Percentiles rank a stretch among this genome's conserved stretches.
Conservation (phyloP, 2,329 filamentous ascomycete genomes). For the Aureobasidium sp. region DNA sequence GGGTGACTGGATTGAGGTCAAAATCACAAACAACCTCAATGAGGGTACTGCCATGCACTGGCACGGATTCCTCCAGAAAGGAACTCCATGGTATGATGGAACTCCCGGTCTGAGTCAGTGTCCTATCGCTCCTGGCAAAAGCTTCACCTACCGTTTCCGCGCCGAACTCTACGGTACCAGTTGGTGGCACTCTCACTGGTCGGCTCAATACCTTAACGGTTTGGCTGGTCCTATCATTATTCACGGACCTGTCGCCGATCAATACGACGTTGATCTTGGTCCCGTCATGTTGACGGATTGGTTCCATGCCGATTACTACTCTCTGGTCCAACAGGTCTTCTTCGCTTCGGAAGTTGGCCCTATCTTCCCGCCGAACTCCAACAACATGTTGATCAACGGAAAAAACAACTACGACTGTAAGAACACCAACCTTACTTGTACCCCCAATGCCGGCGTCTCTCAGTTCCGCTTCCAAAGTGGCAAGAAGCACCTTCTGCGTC, state of each 20-base stretch:
- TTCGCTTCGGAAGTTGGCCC: constrained; percentile 24
- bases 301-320: constrained; percentile 35
- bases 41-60: constrained; percentile 70
- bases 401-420: constrained; percentile 34
- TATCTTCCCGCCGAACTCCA: constrained; percentile 32
- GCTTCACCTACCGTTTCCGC: constrained; percentile 62
- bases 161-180: constrained; percentile 48
- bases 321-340: constrained; percentile 27
- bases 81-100: constrained; percentile 62
- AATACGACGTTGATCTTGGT: constrained; percentile 42
- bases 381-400: constrained; percentile 37
- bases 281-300: constrained; percentile 34
- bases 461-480: constrained; percentile 41
- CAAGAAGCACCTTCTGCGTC: constrained; percentile 49
- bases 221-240: constrained; percentile 46
- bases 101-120: constrained; percentile 53
- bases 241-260: constrained; percentile 46
- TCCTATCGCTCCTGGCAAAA: constrained; percentile 55
- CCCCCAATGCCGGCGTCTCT: constrained; percentile 36
- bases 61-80: constrained; percentile 66
- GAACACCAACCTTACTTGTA: constrained; percentile 34
- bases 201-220: constrained; percentile 48
- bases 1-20: constrained; percentile 36
- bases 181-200: constrained; percentile 51
- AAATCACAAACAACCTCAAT: constrained; percentile 43